Evolutionary conservation across 306 rosid genomes (phyloP).

Genomic region (Cucurbita ficifolia): DNA sequence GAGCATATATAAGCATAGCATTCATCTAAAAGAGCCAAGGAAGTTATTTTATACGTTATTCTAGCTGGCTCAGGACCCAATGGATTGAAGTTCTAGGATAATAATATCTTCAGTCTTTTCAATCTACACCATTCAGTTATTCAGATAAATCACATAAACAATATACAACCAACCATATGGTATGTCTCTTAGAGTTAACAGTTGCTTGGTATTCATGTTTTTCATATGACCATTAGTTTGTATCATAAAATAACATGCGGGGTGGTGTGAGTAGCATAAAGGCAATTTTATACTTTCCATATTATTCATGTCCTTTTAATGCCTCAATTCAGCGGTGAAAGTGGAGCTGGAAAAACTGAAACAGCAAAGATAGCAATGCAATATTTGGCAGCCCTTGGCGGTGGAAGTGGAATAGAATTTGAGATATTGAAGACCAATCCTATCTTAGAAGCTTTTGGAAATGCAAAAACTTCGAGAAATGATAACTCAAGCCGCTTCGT

Average conservation of each 20-base stretch:
- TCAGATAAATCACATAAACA: not conserved
- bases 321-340: constrained; percentile 56
- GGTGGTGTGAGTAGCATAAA: not conserved
- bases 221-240: not conserved
- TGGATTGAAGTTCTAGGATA: not conserved
- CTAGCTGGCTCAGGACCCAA: not conserved
- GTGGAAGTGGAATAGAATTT: constrained; percentile 96
- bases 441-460: constrained; percentile 94
- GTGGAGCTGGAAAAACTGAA: constrained; percentile 99
- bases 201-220: not conserved
- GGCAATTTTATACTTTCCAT: constrained; percentile 13
- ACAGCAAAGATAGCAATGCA: constrained; percentile 99
- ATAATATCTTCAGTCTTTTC: not conserved
- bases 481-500: constrained; percentile 99
- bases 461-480: constrained; percentile 92
- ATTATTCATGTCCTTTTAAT: not conserved
- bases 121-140: not conserved
- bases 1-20: not conserved
- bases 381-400: constrained; percentile 89
- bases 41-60: not conserved
- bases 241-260: not conserved
- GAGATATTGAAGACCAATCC: constrained; percentile 97
- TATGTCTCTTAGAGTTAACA: not conserved
- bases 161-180: not conserved
- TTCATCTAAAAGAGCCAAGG: not conserved